A percentile compares a stretch with the other conserved stretches of the same genome.
Conservation (phyloP, 208 protist species). For the Ichthyophonus hoferi region DNA sequence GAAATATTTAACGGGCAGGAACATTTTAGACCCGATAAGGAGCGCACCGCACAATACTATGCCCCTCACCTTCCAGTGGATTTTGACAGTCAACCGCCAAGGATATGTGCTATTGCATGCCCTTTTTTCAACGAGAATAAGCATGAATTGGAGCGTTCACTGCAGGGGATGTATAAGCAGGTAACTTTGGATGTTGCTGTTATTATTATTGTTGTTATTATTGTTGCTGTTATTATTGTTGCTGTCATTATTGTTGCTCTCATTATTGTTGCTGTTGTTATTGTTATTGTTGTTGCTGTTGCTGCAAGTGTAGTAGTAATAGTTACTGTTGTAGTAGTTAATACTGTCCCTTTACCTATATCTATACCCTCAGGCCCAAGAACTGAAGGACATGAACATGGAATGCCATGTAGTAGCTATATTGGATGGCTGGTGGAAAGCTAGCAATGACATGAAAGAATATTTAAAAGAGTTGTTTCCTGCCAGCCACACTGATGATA, state of each 20-base stretch:
- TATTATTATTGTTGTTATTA: no score
- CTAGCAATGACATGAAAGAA: slow-evolving; percentile 11
- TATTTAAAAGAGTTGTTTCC: slow-evolving; percentile 19
- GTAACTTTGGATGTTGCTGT: no score
- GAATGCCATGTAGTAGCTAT: slow-evolving; percentile 19
- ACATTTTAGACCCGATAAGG: not conserved
- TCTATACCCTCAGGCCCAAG: not conserved
- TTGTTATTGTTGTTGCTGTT: no score
- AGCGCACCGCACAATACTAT: slow-evolving; percentile 3
- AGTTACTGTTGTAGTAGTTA: no score
- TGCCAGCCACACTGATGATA: not conserved
- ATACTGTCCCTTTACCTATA: no score
- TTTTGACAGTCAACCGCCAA: not conserved
- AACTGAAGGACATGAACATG: not conserved
- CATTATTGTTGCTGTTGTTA: no score
- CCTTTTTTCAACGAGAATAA: slow-evolving; percentile 6
- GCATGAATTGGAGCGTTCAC: not conserved
- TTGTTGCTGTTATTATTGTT: no score
- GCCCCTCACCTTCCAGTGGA: not conserved
- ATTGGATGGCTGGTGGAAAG: slow-evolving; percentile 12
- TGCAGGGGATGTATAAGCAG: not conserved
- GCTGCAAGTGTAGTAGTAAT: no score
- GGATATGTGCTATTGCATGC: not conserved
- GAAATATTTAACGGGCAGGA: not conserved
- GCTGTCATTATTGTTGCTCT: no score